Base-by-base conservation (phyloP, 371 early-diverging fungal genomes). In the Umbelopsis sp. region DNA sequence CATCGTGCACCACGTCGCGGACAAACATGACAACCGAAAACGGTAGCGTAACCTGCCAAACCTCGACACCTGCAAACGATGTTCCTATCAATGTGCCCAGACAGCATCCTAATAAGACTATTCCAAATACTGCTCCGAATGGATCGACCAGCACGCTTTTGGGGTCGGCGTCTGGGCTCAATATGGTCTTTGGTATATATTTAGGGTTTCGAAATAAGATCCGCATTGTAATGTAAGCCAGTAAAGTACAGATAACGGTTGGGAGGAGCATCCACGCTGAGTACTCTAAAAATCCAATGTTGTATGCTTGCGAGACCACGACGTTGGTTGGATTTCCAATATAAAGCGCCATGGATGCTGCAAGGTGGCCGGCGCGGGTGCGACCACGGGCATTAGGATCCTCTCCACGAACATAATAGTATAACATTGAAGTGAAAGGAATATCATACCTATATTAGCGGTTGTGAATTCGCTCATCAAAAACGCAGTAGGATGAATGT, bases 311-410 rank as follows among this genome's bases (percentile, higher is more conserved):
- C 11, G 93, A 86, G 3, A 91, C 92, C 14, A 95, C 87, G 2
- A 95, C 91, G 66, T 95, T 95, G 1, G 94, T 94, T 18, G 93
- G 90, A 68, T 95, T 95, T 41, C 93, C 93, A 65, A 95, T 91
- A 69, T 91, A 94, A 11, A 95, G 74, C 0, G 90, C 89, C 93
- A 94, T 93, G 18, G 90, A 89, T 7, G 93, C 93, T 78, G 72
- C 32, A 24, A 0, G 44, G 12, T 12, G 10, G 12, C 7, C 41
- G 41, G 41, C 41, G 41, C 41, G 41, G 41, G 41, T 41, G 12
- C 41, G 7, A 12, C 10, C 41, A 41, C 12, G 41, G 41, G 41
- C 41, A 41, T 41, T 41, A 41, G 41, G 7, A 41, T 41, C 18
- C 45, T 2, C 2, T 45, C 6, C 10, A 18, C 45, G 10, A 14